Evolutionary conservation across 441 rosid genomes (phyloP).

Genomic region (Jatropha multifida): DNA sequence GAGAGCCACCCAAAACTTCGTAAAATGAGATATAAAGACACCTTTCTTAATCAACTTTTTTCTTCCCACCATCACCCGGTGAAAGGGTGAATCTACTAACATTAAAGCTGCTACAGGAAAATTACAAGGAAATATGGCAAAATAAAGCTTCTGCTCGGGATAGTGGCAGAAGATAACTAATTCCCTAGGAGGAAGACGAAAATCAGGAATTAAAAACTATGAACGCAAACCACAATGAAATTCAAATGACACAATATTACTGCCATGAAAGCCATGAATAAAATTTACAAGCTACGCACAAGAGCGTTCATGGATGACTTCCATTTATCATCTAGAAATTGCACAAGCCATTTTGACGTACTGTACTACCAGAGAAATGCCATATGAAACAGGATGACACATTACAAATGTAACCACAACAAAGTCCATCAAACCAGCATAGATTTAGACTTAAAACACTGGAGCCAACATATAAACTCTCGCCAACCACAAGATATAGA

Average conservation of each 20-base stretch:
- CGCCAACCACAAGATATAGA: conserved; percentile 39
- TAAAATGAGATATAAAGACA: no score
- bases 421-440: conserved; percentile 46
- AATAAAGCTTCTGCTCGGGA: no score
- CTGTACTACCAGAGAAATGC: conserved; percentile 19
- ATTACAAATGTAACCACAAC: conserved; percentile 33
- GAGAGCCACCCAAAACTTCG: no score
- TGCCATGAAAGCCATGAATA: conserved; percentile 23
- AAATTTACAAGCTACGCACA: conserved; percentile 27
- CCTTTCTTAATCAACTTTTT: no score
- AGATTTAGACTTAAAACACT: conserved; percentile 34
- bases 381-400: conserved; percentile 31
- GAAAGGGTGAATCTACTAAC: no score
- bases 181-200: no score
- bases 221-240: not conserved
- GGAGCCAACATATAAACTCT: conserved; percentile 35
- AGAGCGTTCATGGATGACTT: conserved; percentile 15
- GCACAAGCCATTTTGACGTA: conserved; percentile 24
- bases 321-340: conserved; percentile 18
- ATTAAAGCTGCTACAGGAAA: no score
- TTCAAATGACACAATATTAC: not conserved
- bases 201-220: not conserved
- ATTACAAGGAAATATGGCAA: no score
- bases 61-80: no score
- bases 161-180: not conserved